A percentile compares a stretch with the other conserved stretches of the same genome.
These are phyloP conservation scores for Annona cherimola DNA, from an alignment of 164 flowering plant genomes.

Conservation along the genomic window DNA sequence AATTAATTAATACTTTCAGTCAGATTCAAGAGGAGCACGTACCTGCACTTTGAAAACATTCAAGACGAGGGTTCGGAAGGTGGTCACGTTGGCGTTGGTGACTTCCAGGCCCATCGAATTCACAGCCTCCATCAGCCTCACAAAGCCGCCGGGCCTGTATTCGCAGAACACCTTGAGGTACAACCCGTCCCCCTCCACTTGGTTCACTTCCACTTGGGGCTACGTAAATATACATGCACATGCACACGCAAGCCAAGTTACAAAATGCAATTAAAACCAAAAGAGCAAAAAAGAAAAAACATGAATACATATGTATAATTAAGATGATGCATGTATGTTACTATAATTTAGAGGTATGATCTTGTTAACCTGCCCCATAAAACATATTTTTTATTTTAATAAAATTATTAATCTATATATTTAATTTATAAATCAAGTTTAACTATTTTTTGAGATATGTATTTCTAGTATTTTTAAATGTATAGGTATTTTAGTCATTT, in stretches of 20 bases:
- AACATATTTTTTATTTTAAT: no score
- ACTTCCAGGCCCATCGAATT: slow-evolving; percentile 75
- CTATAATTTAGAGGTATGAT: no score
- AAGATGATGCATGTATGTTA: neutral
- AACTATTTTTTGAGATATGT: no score
- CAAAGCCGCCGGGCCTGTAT: slow-evolving; percentile 72
- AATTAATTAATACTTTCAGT: no score
- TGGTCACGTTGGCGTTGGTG: slow-evolving; percentile 64
- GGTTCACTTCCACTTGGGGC: slow-evolving; percentile 80
- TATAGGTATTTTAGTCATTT: no score
- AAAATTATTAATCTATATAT: no score
- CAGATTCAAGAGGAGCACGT: neutral
- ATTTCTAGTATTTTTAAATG: no score
- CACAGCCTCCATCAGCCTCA: slow-evolving; percentile 76
- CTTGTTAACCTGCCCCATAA: no score
- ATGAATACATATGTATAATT: no score
- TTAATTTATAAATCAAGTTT: no score
- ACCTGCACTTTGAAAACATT: slow-evolving; percentile 81
- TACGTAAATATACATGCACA: slow-evolving; percentile 11
- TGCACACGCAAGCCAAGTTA: no score
- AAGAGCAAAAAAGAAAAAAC: neutral
- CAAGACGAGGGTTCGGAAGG: slow-evolving; percentile 53
- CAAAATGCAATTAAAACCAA: neutral
- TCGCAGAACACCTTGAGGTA: slow-evolving; percentile 73
- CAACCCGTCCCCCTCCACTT: slow-evolving; percentile 61